Evolutionary conservation across 768 basidiomycete genomes (phyloP), one percentile per base, ranked within the genome.

Genomic region (Crassisporium funariophilum): DNA sequence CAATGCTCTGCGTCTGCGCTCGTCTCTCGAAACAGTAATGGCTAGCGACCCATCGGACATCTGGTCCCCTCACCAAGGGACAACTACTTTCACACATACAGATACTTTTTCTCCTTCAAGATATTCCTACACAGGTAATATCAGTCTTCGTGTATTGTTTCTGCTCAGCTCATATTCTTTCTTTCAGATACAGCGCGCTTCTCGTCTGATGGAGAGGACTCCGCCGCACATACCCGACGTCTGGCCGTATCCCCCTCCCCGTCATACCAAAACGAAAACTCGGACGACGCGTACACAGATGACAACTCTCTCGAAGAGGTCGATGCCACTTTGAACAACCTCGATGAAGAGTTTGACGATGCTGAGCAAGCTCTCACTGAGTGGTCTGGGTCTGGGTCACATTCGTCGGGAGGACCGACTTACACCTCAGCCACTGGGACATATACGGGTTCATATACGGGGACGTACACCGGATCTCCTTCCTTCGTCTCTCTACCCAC

Each of bases 231-330:
- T 48, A 79, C 78, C 70, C 74, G 82, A 25, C 75, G 82, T 24
- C 67, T 82, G 48, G 67, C 70, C 35, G 68, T 83, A 23, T 84
- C 84, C 4, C 83, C 83, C 27, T 60, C 74, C 4, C 69, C 68
- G 24, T 69, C 68, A 4, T 54, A 61, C 35, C 61, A 64, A 50
- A 60, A 64, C 39, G 57, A 71, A 58, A 46, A 71, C 58, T 46
- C 58, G 5, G 58, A 66, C 21, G 70, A 74, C 46, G 61, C 67
- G 16, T 79, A 77, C 58, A 71, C 69, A 20, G 78, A 82, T 58
- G 70, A 75, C 41, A 76, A 86, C 57, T 78, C 81, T 2, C 78
- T 86, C 56, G 77, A 82, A 33, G 88, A 89, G 61, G 86, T 90
- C 13, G 86, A 89, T 62, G 81, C 79, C 15, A 75, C 81, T 12